Conservation (phyloP, 2,329 filamentous ascomycete genomes). For the Parascedosporium putredinis region DNA sequence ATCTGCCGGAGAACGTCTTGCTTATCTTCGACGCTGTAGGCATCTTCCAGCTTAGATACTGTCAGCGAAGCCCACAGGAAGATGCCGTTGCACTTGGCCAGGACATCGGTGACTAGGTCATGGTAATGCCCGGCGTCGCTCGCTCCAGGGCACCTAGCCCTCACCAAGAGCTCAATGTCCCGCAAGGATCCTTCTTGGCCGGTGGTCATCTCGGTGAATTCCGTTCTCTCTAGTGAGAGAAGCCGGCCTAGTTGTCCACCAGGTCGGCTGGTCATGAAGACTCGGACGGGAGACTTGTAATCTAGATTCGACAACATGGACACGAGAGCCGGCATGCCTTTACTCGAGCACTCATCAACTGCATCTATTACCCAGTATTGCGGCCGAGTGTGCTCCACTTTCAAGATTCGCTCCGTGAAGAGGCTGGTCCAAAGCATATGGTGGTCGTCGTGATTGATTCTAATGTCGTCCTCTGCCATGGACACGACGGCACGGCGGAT, state of each 20-base stretch:
- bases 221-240: constrained; percentile 12
- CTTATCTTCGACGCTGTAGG: constrained; percentile 16
- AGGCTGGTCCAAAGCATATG: constrained; percentile 14
- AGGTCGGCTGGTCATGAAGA: constrained; percentile 16
- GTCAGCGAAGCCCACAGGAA: constrained; percentile 18
- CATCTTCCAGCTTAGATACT: constrained; percentile 12
- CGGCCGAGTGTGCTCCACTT: constrained; percentile 10
- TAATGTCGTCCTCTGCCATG: constrained; percentile 13
- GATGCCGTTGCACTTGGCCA: constrained; percentile 15
- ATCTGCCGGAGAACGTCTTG: constrained; percentile 13
- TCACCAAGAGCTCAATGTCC: constrained; percentile 14
- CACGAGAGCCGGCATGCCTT: constrained; percentile 8
- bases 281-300: constrained; percentile 10
- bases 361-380: constrained; percentile 17
- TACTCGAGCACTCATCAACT: constrained; percentile 14
- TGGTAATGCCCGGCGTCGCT: constrained; percentile 7
- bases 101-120: constrained; percentile 13
- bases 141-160: constrained; percentile 4
- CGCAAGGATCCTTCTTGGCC: constrained; percentile 12
- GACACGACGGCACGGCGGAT: constrained; percentile 12
- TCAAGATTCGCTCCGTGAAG: constrained; percentile 14
- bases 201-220: constrained; percentile 11
- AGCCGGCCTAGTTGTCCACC: constrained; percentile 13
- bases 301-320: constrained; percentile 14
- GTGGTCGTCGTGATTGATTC: constrained; percentile 13